phyloP scores from a whole-genome alignment of 2,329 filamentous ascomycete genomes.

The Cytospora mali region DNA sequence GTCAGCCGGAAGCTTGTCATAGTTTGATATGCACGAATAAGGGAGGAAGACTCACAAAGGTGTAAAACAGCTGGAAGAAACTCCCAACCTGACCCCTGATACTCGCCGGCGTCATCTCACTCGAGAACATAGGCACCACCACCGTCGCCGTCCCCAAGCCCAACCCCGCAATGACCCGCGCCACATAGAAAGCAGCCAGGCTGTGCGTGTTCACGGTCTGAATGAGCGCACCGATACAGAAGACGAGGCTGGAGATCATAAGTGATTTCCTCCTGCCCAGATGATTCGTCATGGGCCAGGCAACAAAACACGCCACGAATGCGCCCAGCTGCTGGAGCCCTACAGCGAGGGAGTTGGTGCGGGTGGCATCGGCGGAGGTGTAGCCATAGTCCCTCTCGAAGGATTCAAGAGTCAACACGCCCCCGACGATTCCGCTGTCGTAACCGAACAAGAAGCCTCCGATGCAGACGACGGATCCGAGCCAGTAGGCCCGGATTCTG shows the following conservation, averaged over 20 bases:
- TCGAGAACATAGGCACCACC: constrained; percentile 46
- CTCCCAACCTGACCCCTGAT: constrained; percentile 47
- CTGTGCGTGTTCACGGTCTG: constrained; percentile 48
- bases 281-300: constrained; percentile 38
- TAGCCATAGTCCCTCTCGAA: constrained; percentile 38
- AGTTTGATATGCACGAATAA: neutral
- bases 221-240: constrained; percentile 45
- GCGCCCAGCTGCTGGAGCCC: constrained; percentile 39
- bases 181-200: constrained; percentile 38
- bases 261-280: constrained; percentile 36
- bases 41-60: constrained; percentile 31
- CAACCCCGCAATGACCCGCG: constrained; percentile 37
- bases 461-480: constrained; percentile 53
- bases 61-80: constrained; percentile 51
- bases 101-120: constrained; percentile 51
- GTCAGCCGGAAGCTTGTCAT: neutral
- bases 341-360: constrained; percentile 37
- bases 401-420: constrained; percentile 36
- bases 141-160: constrained; percentile 39
- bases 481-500: constrained; percentile 52
- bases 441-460: constrained; percentile 53
- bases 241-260: constrained; percentile 46
- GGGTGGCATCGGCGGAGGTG: constrained; percentile 31
- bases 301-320: constrained; percentile 39
- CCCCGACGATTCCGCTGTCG: constrained; percentile 44